These are phyloP conservation scores for Jasminum sambac DNA, from an alignment of 257 asterid species.

Conservation along the genomic window DNA sequence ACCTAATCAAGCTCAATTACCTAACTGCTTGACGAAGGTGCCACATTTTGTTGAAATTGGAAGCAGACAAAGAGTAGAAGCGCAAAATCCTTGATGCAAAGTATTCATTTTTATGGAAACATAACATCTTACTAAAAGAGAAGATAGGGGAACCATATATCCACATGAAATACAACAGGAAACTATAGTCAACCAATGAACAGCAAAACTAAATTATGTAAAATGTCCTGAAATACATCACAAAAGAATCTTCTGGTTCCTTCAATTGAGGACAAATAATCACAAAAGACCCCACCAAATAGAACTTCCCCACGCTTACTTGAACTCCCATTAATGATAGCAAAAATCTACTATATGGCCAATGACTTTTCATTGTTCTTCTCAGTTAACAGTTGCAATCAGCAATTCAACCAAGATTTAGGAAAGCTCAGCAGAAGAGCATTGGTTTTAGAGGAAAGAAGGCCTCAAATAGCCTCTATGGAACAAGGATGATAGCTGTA, in stretches of 20 bases:
- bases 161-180: background rate
- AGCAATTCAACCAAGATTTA: background rate
- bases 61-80: background rate
- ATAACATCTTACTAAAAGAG: background rate
- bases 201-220: background rate
- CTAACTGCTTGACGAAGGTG: background rate
- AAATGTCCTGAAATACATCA: background rate
- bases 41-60: background rate
- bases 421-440: background rate
- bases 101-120: background rate
- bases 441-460: background rate
- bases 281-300: background rate
- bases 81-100: background rate
- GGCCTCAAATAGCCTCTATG: background rate
- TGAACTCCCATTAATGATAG: background rate
- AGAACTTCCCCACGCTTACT: background rate
- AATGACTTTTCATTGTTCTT: background rate
- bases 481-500: background rate
- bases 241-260: background rate
- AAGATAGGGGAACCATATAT: background rate
- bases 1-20: background rate
- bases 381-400: background rate
- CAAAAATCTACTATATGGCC: background rate
- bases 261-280: constrained; percentile 3
- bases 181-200: background rate